A percentile compares a stretch with the other conserved stretches of the same genome.
Evolutionary conservation across 1,284 basidiomycete genomes (phyloP).

Genomic region (Agaricales sp.): DNA sequence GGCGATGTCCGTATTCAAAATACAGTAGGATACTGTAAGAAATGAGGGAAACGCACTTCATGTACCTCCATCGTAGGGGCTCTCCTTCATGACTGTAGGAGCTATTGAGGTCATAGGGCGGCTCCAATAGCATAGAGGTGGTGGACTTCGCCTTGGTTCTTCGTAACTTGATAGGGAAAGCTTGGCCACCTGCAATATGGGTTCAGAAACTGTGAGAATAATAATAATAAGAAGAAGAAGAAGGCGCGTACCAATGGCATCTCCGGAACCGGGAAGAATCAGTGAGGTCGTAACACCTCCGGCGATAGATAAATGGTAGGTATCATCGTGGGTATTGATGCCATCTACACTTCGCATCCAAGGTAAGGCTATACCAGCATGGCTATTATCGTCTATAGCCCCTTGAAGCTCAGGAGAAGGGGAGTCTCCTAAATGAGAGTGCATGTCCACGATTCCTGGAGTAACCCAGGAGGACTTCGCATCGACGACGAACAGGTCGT

Average conservation of each 20-base stretch:
- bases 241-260: slow-evolving; percentile 19
- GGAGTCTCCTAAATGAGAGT: slow-evolving; percentile 47
- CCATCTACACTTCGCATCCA: slow-evolving; percentile 4
- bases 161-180: slow-evolving; percentile 33
- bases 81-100: slow-evolving; percentile 9
- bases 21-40: background rate
- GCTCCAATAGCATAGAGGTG: slow-evolving; percentile 24
- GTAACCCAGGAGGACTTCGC: slow-evolving; percentile 28
- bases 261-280: slow-evolving; percentile 16
- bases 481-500: slow-evolving; percentile 11
- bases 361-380: slow-evolving; percentile 26
- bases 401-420: slow-evolving; percentile 27
- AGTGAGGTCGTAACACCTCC: slow-evolving; percentile 5
- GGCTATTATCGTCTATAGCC: slow-evolving; percentile 24
- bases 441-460: slow-evolving; percentile 39
- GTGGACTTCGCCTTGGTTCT: slow-evolving; percentile 22
- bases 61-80: slow-evolving; percentile 23
- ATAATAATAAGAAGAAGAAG: background rate
- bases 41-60: slow-evolving; percentile 19
- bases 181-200: slow-evolving; percentile 24
- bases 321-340: slow-evolving; percentile 4
- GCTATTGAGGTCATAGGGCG: slow-evolving; percentile 20
- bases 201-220: background rate
- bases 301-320: slow-evolving; percentile 1
- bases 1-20: background rate